These are phyloP conservation scores for Globisporangium mamillatum DNA, from an alignment of 352 stramenopile genomes.

Conservation along the genomic window DNA sequence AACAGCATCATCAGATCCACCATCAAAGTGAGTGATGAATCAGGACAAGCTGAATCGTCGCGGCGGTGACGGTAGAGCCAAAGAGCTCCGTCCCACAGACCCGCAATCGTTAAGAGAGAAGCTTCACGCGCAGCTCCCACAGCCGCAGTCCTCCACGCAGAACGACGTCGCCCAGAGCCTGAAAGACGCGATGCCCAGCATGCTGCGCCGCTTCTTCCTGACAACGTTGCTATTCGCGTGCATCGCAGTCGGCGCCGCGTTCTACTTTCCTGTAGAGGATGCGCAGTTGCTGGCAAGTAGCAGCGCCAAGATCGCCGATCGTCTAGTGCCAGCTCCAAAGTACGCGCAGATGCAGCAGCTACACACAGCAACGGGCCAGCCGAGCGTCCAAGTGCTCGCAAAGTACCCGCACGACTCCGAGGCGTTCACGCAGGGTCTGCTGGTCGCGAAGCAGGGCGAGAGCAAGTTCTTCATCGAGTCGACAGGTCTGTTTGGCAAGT, in stretches of 20 bases:
- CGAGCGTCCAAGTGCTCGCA: constrained; percentile 56
- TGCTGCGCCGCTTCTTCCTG: constrained; percentile 35
- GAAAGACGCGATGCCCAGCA: constrained; percentile 25
- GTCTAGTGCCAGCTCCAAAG: constrained; percentile 19
- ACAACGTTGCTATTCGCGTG: constrained; percentile 26
- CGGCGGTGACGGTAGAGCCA: not conserved
- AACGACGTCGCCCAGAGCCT: constrained; percentile 15
- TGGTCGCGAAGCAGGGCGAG: constrained; percentile 46
- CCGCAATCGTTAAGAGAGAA: not conserved
- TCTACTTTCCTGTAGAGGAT: constrained; percentile 11
- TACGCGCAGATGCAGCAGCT: constrained; percentile 11
- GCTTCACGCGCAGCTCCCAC: not conserved
- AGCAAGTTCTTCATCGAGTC: constrained; percentile 91
- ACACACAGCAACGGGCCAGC: not conserved
- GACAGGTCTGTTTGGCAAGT: constrained; percentile 87
- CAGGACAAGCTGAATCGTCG: constrained; percentile 14
- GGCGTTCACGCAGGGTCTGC: constrained; percentile 87
- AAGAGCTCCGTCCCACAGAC: not conserved
- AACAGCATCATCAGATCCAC: not conserved
- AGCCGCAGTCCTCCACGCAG: constrained; percentile 1
- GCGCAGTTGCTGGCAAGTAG: not conserved
- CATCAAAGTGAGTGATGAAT: constrained; percentile 9
- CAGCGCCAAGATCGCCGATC: not conserved
- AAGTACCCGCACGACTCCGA: constrained; percentile 75
- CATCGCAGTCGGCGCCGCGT: constrained; percentile 15